Conservation (phyloP, 495 filamentous ascomycete genomes). For the Aspergillus avenaceus region DNA sequence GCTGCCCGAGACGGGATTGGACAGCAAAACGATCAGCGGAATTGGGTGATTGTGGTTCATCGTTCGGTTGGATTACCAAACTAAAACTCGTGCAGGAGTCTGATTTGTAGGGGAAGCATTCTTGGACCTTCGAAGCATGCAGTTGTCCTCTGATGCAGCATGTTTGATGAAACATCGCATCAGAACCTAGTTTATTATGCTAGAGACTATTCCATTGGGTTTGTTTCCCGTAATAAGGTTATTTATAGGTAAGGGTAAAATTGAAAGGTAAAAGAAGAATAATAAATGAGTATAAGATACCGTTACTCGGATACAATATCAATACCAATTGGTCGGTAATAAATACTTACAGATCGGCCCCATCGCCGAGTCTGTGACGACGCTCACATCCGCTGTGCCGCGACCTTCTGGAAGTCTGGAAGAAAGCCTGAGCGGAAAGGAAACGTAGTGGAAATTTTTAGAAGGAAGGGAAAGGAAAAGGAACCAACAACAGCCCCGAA, state of each 20-base stretch:
- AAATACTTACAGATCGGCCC: slow-evolving; percentile 5
- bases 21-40: neutral
- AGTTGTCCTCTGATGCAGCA: too few relatives aligned
- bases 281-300: neutral
- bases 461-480: too few relatives aligned
- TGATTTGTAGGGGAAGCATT: too few relatives aligned
- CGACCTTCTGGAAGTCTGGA: slow-evolving; percentile 23
- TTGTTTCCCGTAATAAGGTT: too few relatives aligned
- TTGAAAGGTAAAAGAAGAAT: neutral
- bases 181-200: too few relatives aligned
- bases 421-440: slow-evolving; percentile 13
- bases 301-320: neutral
- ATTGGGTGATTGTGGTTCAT: neutral
- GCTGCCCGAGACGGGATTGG: neutral
- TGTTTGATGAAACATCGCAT: too few relatives aligned
- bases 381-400: slow-evolving; percentile 16
- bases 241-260: too few relatives aligned
- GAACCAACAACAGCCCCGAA: neutral
- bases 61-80: too few relatives aligned
- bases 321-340: neutral
- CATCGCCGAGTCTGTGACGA: slow-evolving; percentile 18
- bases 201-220: too few relatives aligned
- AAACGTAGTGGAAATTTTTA: too few relatives aligned
- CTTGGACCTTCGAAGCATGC: too few relatives aligned
- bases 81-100: too few relatives aligned